These are phyloP conservation scores for Canavalia gladiata DNA, from an alignment of 306 rosid species.

Conservation along the genomic window DNA sequence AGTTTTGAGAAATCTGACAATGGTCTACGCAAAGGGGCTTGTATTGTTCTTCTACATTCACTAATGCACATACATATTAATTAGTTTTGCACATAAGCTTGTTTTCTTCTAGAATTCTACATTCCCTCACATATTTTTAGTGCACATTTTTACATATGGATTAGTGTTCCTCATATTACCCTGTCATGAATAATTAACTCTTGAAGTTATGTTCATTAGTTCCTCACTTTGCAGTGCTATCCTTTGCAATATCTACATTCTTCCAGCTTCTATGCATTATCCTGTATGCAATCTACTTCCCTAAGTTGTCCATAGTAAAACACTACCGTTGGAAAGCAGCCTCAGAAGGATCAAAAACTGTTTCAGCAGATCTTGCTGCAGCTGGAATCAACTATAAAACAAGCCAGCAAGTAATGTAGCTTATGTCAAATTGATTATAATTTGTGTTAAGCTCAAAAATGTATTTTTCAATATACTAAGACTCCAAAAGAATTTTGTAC, in stretches of 20 bases:
- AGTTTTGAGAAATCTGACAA: slow-evolving; percentile 61
- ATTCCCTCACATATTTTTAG: too few species aligned
- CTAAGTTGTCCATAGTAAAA: slow-evolving; percentile 77
- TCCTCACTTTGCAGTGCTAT: slow-evolving; percentile 64
- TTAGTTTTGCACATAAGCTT: not conserved
- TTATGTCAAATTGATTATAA: not conserved
- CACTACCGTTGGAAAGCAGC: slow-evolving; percentile 83
- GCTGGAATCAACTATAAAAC: slow-evolving; percentile 61
- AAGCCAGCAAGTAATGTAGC: slow-evolving; percentile 52
- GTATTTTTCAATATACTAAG: not conserved
- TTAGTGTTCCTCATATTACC: too few species aligned
- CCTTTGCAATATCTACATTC: slow-evolving; percentile 64
- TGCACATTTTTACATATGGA: too few species aligned
- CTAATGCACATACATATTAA: not conserved
- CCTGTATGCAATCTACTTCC: slow-evolving; percentile 71
- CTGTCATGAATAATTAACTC: too few species aligned
- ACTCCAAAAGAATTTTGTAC: not conserved
- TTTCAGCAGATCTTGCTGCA: slow-evolving; percentile 82
- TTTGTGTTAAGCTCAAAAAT: not conserved
- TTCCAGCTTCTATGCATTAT: slow-evolving; percentile 69
- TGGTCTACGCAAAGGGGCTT: slow-evolving; percentile 83
- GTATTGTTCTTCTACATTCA: slow-evolving; percentile 55
- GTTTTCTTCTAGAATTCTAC: not conserved
- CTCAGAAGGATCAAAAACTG: slow-evolving; percentile 81
- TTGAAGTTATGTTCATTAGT: not conserved